phyloP scores from a whole-genome alignment of 306 rosid species.

The Cicer bijugum region DNA sequence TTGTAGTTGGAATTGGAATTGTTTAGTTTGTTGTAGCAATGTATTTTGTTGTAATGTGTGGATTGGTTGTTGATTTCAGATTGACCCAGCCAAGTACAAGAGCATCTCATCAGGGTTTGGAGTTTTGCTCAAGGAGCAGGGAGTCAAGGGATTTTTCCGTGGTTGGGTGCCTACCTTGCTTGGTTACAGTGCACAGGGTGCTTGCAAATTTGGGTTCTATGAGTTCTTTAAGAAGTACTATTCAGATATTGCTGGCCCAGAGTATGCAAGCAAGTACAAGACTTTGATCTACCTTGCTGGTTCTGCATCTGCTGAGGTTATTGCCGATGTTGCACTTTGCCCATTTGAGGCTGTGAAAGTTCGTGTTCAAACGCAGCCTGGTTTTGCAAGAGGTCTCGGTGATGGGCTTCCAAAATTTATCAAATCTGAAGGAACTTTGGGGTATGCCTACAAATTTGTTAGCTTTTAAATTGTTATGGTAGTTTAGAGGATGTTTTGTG shows the following conservation, averaged over 20 bases:
- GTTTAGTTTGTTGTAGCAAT: neutral
- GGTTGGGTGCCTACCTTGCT: conserved; percentile 99
- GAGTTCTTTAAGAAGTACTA: conserved; percentile 95
- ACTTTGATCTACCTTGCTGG: conserved; percentile 98
- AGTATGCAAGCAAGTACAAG: conserved; percentile 93
- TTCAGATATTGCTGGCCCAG: conserved; percentile 95
- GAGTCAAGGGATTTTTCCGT: conserved; percentile 80
- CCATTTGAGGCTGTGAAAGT: conserved; percentile 98
- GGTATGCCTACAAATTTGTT: conserved; percentile 57
- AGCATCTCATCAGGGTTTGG: conserved; percentile 92
- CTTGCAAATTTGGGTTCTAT: conserved; percentile 94
- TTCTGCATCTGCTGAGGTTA: conserved; percentile 96
- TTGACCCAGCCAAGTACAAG: conserved; percentile 88
- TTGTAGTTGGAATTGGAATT: neutral
- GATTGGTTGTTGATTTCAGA: conserved; percentile 56
- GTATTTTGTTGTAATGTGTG: conserved; percentile 17
- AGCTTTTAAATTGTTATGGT: conserved; percentile 1
- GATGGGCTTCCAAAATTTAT: conserved; percentile 93
- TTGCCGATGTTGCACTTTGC: conserved; percentile 94
- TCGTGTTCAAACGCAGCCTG: conserved; percentile 97
- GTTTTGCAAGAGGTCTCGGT: conserved; percentile 87
- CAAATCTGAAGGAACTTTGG: conserved; percentile 81
- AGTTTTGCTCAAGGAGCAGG: conserved; percentile 88
- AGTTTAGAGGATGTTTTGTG: neutral
- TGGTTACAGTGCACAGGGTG: conserved; percentile 99